Evolutionary conservation across 805 yeast species (phyloP), one percentile per base, ranked within the genome.

Genomic region (Starmerella vitae): DNA sequence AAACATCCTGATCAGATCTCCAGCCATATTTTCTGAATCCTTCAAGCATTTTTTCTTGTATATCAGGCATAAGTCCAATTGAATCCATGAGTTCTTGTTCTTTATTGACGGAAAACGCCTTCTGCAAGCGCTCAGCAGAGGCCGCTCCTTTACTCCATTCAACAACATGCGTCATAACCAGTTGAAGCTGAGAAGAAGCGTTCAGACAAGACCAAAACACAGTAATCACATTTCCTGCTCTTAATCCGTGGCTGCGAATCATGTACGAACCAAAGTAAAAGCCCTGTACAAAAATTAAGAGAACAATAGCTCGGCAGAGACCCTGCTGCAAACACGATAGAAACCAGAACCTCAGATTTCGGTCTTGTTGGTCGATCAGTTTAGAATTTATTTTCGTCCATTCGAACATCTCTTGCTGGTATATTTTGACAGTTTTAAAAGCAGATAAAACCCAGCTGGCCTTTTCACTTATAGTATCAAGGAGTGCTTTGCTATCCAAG

Each of bases 221-320:
- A 0, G 94, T 78, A 36, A 91, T 62, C 0, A 88, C 82, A 29
- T 74, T 68, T 10, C 81, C 78, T 2, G 83, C 61, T 1, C 62
- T 49, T 12, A 76, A 54, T 7, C 68, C 64, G 0, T 73, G 72
- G 4, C 59, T 57, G 26, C 60, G 57, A 3, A 84, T 76, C 64
- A 81, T 68, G 33, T 65, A 66, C 21, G 78, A 70, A 1, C 97
- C 99, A 60, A 78, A 88, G 83, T 93, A 85, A 51, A 91, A 81
- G 0, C 88, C 93, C 58, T 83, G 94, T 3, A 86, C 80, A 63
- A 88, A 85, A 75, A 85, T 76, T 53, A 75, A 55, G 28, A 83
- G 62, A 0, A 78, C 67, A 3, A 86, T 48, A 19, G 70, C 59
- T 49, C 77, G 70, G 36, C 78, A 57, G 0, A 70, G 31, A 0